Evolutionary conservation across 1,284 basidiomycete species (phyloP).

Genomic region (Apiotrichum domesticum): DNA sequence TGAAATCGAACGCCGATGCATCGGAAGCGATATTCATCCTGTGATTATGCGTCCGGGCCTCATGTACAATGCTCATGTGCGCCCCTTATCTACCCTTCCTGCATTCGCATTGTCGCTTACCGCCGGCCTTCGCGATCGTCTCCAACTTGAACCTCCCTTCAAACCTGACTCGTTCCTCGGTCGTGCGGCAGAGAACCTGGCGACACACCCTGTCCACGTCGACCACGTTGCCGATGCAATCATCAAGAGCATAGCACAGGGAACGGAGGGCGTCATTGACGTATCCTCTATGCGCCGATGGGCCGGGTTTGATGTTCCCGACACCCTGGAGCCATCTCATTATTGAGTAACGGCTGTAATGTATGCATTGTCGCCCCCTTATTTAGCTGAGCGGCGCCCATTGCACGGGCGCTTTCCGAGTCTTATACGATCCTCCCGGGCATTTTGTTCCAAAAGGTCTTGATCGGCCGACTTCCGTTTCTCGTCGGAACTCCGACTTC

Average conservation of each 20-base stretch:
- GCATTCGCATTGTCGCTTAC: conserved; percentile 80
- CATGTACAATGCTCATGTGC: conserved; percentile 89
- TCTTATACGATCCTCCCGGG: too few relatives aligned
- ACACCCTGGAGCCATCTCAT: not conserved
- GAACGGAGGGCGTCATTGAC: conserved; percentile 61
- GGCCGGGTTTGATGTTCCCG: conserved; percentile 31
- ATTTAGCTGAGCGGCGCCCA: too few relatives aligned
- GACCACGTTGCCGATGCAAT: conserved; percentile 90
- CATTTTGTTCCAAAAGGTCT: too few relatives aligned
- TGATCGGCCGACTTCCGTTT: too few relatives aligned
- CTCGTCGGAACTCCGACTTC: too few relatives aligned
- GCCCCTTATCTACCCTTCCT: conserved; percentile 78
- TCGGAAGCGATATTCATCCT: conserved; percentile 37
- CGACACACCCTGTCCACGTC: conserved; percentile 84
- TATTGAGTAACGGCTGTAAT: not conserved
- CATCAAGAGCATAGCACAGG: conserved; percentile 36
- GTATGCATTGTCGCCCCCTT: too few relatives aligned
- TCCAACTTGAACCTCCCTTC: conserved; percentile 54
- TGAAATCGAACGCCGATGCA: conserved; percentile 5
- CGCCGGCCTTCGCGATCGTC: conserved; percentile 59
- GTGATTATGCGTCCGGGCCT: conserved; percentile 86
- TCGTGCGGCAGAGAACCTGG: conserved; percentile 55
- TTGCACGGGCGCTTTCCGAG: too few relatives aligned
- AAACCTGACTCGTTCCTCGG: conserved; percentile 39
- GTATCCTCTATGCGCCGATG: conserved; percentile 63